Evolutionary conservation across 2,329 filamentous ascomycete genomes (phyloP), one percentile per base, ranked within the genome.

Genomic region (Hypoxylon sp.): DNA sequence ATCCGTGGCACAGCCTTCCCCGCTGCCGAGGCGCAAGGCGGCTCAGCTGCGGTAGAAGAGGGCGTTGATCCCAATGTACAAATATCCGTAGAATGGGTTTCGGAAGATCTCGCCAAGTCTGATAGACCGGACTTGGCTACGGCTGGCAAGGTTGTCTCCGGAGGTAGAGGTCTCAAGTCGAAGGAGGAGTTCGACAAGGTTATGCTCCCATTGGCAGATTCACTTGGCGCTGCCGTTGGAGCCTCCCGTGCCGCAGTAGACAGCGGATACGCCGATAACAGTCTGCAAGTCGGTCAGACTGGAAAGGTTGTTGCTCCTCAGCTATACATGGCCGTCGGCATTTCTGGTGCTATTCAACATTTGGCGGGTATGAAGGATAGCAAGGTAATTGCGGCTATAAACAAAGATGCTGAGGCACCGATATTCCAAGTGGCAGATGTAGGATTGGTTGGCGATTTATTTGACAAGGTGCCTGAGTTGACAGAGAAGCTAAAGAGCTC

Each of bases 341-440:
- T 99, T 64, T 96, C 91, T 6, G 94, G 94, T 44, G 94, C 94
- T 15, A 99, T 99, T 64, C 94, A 99, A 76, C 94, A 99, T 79
- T 75, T 99, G 74, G 94, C 94, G 21, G 94, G 94, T 69, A 99
- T 99, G 94, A 99, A 99, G 82, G 94, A 99, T 70, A 97, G 91
- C 79, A 99, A 99, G 79, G 94, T 99, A 51, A 99, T 99, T 76
- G 94, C 93, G 15, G 91, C 91, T 9, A 97, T 99, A 69, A 99
- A 99, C 81, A 99, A 99, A 78, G 94, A 99, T 69, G 79, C 86
- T 3, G 94, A 99, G 73, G 94, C 94, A 49, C 94, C 94, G 20
- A 99, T 99, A 64, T 99, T 99, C 81, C 94, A 99, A 75, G 86
- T 99, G 51, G 94, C 94, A 3, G 94, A 99, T 73, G 91, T 97